Base-by-base conservation (phyloP, 164 flowering plant genomes). In the Vitis rotundifolia region DNA sequence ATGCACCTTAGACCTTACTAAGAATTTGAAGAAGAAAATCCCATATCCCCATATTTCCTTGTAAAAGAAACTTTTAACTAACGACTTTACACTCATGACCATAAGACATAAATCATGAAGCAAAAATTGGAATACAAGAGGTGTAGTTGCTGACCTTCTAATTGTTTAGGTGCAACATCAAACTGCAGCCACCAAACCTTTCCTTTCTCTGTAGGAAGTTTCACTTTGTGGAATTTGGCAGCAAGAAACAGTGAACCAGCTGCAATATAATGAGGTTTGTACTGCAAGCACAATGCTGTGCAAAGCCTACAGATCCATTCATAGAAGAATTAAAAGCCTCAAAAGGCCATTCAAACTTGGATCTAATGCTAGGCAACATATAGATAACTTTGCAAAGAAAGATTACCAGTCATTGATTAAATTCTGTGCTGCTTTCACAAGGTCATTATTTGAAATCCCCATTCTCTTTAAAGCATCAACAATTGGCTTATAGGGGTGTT, bases 161-260 rank as follows among this genome's bases (percentile, higher is more conserved):
- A 75, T 61, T 77, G 85, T 16, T 69, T 73, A 13, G 91, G 87
- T n/a, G 91, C 65, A 64, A 86, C 80, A 69, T 86, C 89, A 76
- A 89, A 91, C 75, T 84, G 85, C 76, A 76, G 73, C 93, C 93
- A 89, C 93, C 97, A 89, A 51, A 76, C 70, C 48, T 77, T 87
- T 28, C 81, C 91, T 12, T 72, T 78, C 26, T 76, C 81, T 28
- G 76, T 59, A 26, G 88, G 89, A 62, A 89, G 83, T 68, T 87
- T 86, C 67, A 83, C 82, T 37, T 88, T 83, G 69, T 61, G 75
- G 66, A 80, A 75, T 73, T 84, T 89, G 61, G 91, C 88, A 77
- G 97, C 93, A 77, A 91, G 89, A 62, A 64, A 87, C 59, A 86
- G 4, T n/a, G 93, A 78, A 52, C 89, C 90, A 61, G 94, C 92